Evolutionary conservation across 257 asterid species (phyloP), one percentile per base, ranked within the genome.

Genomic region (Paulownia fortunei): DNA sequence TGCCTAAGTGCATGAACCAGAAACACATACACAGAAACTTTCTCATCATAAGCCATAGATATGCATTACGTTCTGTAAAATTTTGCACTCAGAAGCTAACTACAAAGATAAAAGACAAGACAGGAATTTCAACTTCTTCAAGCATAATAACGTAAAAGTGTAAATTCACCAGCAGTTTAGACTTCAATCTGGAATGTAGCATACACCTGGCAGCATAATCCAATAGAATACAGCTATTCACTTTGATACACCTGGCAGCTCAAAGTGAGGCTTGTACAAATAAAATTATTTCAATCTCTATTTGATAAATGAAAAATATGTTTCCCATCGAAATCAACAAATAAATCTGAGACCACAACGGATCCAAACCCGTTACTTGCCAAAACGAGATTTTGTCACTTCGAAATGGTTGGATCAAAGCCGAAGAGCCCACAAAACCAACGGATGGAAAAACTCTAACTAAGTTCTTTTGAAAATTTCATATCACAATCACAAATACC

Each of bases 401-500:
- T 61, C 21, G 21, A 27, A 18, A 46, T 30, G 64, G 15, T 62
- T 9, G 61, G 36, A 74, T 74, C 80, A 32, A 76, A 15, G 5
- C 1, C 13, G 32, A 5, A 34, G 13, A 44, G 44, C 39, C 39
- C 15, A n/a, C 32, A 37, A 10, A 30, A 18, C 3, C 26, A 49
- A 49, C 18, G 3, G 47, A 16, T 13, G 8, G 37, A 30, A 69
- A 23, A 27, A 30, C 15, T 6, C 37, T 16, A 19, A 30, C 18
- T 46, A 15, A 42, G 9, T 26, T 0, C 39, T 7, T 41, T 37
- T 4, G 6, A 71, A 21, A 54, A 11, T n/a, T 39, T 42, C 60
- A 24, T 3, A 73, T 21, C 15, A 72, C 23, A 51, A 55, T n/a
- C 21, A 2, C 11, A 49, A 12, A 24, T 23, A 16, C 6, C 9